Base-by-base conservation (phyloP, 805 yeast species). In the Zygosaccharomyces gambellarensis region DNA sequence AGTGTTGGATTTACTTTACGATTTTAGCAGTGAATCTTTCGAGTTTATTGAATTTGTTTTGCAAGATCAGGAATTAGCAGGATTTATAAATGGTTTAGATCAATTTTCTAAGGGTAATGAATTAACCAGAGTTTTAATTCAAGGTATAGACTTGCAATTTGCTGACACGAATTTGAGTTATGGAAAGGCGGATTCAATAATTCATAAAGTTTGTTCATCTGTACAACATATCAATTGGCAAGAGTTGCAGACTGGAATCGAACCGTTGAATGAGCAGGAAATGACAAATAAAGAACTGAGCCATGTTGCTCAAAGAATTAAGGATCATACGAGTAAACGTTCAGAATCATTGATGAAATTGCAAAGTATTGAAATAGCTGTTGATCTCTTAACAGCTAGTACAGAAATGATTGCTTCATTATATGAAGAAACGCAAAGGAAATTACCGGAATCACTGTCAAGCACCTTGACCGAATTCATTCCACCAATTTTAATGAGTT, bases 301-400 rank as follows among this genome's bases (percentile, higher is more conserved):
- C 19, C 49, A 53, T 32, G 62, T 63, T 28, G 57, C 64, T 7
- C 53, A 57, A 23, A 64, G 61, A 48, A 55, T 70, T 9, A 70
- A 66, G 40, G 65, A 68, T 23, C 69, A 68, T 38, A 64, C 75
- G 3, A 72, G 71, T 25, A 71, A 69, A 39, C 73, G 77, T 48
- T 60, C 67, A 6, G 61, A 61, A 11, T 80, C 86, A 2, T 76
- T 77, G 54, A 68, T 75, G 39, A 75, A 78, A 44, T 67, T 85
- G 43, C 83, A 83, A 54, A 75, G 86, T 3, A 70, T 86, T 21
- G 95, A 88, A 57, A 74, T 84, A 0, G 73, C 85, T 0, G 68
- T 90, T 21, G 98, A 92, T 64, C 65, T 92, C 29, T 71, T 88
- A 22, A 81, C 97, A 1, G 85, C 90, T 1, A 72, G 83, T 5